Percentiles rank a stretch among this genome's conserved stretches.
Evolutionary conservation across 805 yeast species (phyloP).

Genomic region (Zygosaccharomyces pseudorouxii): DNA sequence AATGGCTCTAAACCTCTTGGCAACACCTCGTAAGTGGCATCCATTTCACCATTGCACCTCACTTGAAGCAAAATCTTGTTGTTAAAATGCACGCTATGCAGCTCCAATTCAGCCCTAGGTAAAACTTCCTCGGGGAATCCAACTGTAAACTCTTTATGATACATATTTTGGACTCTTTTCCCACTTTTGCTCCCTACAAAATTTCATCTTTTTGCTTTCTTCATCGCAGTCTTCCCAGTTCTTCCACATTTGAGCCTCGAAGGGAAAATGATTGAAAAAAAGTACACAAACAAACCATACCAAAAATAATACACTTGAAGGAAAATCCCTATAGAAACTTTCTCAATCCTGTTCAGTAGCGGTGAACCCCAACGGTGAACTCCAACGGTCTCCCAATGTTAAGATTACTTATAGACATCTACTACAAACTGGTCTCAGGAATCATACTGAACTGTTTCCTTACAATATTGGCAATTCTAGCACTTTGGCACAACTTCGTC

Average conservation of each 20-base stretch:
- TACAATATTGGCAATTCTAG: constrained; percentile 25
- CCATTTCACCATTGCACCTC: constrained; percentile 36
- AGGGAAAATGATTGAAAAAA: background rate
- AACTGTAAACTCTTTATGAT: constrained; percentile 9
- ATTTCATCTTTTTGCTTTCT: background rate
- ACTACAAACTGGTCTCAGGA: constrained; percentile 14
- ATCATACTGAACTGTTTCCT: constrained; percentile 24
- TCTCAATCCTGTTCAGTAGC: background rate
- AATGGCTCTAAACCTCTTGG: constrained; percentile 24
- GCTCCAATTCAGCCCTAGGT: constrained; percentile 8
- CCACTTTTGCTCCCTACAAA: background rate
- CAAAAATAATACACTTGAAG: background rate
- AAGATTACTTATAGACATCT: constrained; percentile 8
- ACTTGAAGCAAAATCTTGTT: constrained; percentile 28
- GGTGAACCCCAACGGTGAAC: background rate
- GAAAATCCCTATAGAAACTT: background rate
- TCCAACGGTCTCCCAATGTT: constrained; percentile 2
- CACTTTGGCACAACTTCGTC: constrained; percentile 31
- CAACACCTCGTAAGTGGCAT: constrained; percentile 44
- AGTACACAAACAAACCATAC: background rate
- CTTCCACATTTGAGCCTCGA: background rate
- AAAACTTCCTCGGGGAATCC: constrained; percentile 7
- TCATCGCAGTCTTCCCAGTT: background rate
- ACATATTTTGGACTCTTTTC: constrained; percentile 7
- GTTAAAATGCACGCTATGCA: constrained; percentile 24